A percentile compares a stretch with the other conserved stretches of the same genome.
phyloP scores from a whole-genome alignment of 257 asterid species.

The Echites panduratus region DNA sequence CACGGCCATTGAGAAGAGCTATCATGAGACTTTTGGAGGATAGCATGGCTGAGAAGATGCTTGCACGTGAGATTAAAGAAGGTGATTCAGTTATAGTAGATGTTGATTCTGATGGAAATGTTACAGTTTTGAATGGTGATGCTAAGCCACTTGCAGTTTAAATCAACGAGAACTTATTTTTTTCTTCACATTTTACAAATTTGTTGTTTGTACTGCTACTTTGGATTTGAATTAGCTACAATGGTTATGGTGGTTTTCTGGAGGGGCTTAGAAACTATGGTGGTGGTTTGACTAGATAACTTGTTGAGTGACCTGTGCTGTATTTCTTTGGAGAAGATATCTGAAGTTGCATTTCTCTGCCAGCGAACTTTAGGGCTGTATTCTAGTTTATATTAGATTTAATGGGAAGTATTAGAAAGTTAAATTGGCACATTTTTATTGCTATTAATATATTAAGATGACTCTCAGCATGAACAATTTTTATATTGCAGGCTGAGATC shows the following conservation, averaged over 20 bases:
- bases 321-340: background rate
- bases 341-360: background rate
- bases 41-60: conserved; percentile 49
- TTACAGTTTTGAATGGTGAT: conserved; percentile 36
- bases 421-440: background rate
- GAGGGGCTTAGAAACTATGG: background rate
- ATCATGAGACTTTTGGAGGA: conserved; percentile 56
- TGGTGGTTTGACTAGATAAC: background rate
- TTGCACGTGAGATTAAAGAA: conserved; percentile 37
- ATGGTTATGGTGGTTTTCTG: background rate
- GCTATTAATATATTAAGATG: background rate
- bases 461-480: too few species aligned
- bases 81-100: conserved; percentile 41
- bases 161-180: background rate
- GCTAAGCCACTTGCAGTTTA: conserved; percentile 35
- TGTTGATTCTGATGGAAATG: conserved; percentile 48
- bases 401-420: background rate
- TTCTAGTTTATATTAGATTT: background rate
- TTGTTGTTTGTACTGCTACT: conserved; percentile 9
- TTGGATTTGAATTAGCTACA: conserved; percentile 5
- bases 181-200: background rate
- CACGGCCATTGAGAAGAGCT: conserved; percentile 55
- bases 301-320: too few species aligned
- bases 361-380: conserved; percentile 2
- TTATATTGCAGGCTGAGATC: too few species aligned